These are phyloP conservation scores for Pythium utonaiense DNA, from an alignment of 352 stramenopile genomes.

Conservation along the genomic window DNA sequence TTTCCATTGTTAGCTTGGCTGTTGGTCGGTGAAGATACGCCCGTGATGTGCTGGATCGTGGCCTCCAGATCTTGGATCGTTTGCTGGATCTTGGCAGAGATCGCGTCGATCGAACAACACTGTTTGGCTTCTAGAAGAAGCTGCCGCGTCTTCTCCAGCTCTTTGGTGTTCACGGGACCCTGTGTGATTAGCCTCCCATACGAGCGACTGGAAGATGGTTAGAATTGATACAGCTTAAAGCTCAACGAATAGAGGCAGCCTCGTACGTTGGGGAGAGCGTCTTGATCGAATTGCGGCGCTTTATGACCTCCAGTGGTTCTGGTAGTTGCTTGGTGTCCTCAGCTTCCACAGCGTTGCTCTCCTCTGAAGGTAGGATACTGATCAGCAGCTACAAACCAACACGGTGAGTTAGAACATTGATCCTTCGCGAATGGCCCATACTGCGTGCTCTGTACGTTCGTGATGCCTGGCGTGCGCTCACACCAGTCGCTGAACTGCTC, in stretches of 20 bases:
- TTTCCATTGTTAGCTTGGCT: conserved; percentile 4
- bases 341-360: conserved; percentile 15
- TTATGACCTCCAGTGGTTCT: conserved; percentile 10
- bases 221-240: background rate
- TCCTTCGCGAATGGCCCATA: no score
- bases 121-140: conserved; percentile 51
- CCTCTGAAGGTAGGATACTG: conserved; percentile 69
- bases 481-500: conserved; percentile 88
- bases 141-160: conserved; percentile 51
- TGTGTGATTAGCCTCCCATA: conserved; percentile 12
- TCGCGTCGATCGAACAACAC: conserved; percentile 33
- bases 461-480: conserved; percentile 69
- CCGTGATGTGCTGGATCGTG: conserved; percentile 13
- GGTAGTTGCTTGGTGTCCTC: background rate
- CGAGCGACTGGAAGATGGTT: conserved; percentile 5
- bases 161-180: conserved; percentile 35
- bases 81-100: conserved; percentile 42
- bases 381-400: conserved; percentile 53
- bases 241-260: background rate
- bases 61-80: conserved; percentile 39
- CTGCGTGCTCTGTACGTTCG: conserved; percentile 42
- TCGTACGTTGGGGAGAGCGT: conserved; percentile 52
- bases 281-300: conserved; percentile 42
- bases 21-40: background rate
- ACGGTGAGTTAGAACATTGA: no score